Base-by-base conservation (phyloP, 2,329 filamentous ascomycete species). In the Trichoderma atroviride region DNA sequence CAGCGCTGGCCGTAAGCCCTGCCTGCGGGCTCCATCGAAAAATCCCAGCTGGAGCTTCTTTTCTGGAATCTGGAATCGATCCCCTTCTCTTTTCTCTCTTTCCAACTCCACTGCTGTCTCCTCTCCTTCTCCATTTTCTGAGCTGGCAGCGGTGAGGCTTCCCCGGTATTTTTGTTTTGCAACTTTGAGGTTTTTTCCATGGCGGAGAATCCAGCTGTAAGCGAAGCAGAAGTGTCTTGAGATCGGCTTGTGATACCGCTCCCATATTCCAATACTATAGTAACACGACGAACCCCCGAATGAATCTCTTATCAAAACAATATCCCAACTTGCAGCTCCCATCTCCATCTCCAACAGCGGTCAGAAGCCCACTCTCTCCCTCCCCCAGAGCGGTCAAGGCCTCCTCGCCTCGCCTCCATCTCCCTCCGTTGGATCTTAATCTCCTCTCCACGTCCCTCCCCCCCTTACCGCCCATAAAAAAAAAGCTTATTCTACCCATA, bases 31-130 rank as follows among this genome's bases (percentile, higher is more conserved):
- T 1, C 47, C 22, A 31, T 35, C 16, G 19, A 27, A n/a, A 37
- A n/a, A 37, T 27, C n/a, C 6, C 40, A 10, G 43, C 60, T 47
- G 43, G 52, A 56, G 52, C 47, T 24, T 22, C 37, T 64, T 22
- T 55, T 64, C 61, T 64, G 50, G 61, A 64, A 64, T 64, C 61
- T 55, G 61, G 61, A 55, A 64, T 40, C n/a, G 47, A 50, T 24
- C 47, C 47, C 22, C 13, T 57, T 35, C 37, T 14, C n/a, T 33
- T 53, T 22, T 52, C 31, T 33, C 50, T 55, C 61, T 35, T 19
- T 55, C 40, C 29, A 50, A 31, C 50, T 64, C 40, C 40, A 40
- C 40, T 5, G n/a, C 9, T 55, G n/a, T 14, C 22, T 52, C 24
- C 27, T 31, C 52, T 27, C 29, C 9, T 56, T 31, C 14, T 56